Evolutionary conservation across 164 flowering plant species (phyloP), one percentile per base, ranked within the genome.

Genomic region (Chloranthus sessilifolius): DNA sequence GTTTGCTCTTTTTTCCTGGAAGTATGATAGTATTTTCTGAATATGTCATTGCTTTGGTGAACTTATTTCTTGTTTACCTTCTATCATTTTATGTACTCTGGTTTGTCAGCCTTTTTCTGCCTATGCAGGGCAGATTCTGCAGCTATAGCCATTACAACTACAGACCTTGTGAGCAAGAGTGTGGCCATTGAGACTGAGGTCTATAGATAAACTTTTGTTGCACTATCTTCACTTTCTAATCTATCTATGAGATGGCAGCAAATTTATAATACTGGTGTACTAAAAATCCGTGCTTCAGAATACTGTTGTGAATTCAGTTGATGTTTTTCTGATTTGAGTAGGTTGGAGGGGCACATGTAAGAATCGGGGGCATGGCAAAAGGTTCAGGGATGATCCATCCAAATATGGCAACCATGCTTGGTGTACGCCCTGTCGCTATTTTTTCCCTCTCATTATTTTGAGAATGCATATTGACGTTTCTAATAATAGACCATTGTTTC

Each of bases 371-470:
- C 58, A 88, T 92, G 89, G 99, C 99, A 46, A 92, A 88, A 70
- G 99, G 99, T 51, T 92, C 99, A 59, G 99, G 99, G 26, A 92
- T 92, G 99, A 88, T 92, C 58, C 99, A 92, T 56, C 99, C 99
- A 44, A 88, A 92, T 66, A 92, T 92, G 99, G 99, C 95, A 44
- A 92, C 99, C 57, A 64, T 92, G 87, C 97, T 92, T 70, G 96
- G 99, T 50, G 99, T 92, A 86, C 39, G 90, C 64, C 14, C 34
- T 52, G 46, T 17, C 45, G 17, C 27, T 33, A 29, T 33, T 25
- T 20, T 17, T 16, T 28, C 23, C n/a, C 31, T 54, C n/a, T 23
- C 26, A 15, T 22, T 31, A 43, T 46, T 25, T 38, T 4, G 10
- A 25, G 7, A 27, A 48, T 48, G 15, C 22, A 5, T 25, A 16